These are phyloP conservation scores for Capronia epimyces DNA, from an alignment of 2,329 filamentous ascomycete genomes.

Conservation along the genomic window DNA sequence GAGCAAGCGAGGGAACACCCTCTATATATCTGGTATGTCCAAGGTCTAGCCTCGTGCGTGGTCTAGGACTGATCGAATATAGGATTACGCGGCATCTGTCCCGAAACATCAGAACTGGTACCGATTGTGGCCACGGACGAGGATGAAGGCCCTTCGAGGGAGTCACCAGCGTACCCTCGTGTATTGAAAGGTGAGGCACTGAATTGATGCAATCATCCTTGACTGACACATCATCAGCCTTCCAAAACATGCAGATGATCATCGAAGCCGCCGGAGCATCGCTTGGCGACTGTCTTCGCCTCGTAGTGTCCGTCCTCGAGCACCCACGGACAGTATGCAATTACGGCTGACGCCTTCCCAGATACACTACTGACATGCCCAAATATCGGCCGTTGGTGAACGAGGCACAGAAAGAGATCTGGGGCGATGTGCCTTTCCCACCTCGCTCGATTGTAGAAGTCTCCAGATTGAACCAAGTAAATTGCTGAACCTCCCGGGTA, in stretches of 20 bases:
- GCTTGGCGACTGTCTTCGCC: background rate
- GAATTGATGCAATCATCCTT: background rate
- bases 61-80: background rate
- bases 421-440: background rate
- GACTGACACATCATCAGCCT: background rate
- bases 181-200: background rate
- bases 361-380: background rate
- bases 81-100: background rate
- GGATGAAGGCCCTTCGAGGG: background rate
- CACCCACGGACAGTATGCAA: background rate
- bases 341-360: background rate
- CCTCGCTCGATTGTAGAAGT: constrained; percentile 1
- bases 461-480: background rate
- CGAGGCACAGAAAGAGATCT: background rate
- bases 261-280: constrained; percentile 1
- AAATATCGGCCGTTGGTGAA: constrained; percentile 1
- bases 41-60: background rate
- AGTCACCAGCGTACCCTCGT: background rate
- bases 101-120: background rate
- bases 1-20: constrained; percentile 1
- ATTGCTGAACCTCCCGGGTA: background rate
- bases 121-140: background rate
- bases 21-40: background rate
- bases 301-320: background rate
- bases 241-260: constrained; percentile 1